Base-by-base conservation (phyloP, 2,329 filamentous ascomycete genomes). In the Rhinocladiella mackenziei region DNA sequence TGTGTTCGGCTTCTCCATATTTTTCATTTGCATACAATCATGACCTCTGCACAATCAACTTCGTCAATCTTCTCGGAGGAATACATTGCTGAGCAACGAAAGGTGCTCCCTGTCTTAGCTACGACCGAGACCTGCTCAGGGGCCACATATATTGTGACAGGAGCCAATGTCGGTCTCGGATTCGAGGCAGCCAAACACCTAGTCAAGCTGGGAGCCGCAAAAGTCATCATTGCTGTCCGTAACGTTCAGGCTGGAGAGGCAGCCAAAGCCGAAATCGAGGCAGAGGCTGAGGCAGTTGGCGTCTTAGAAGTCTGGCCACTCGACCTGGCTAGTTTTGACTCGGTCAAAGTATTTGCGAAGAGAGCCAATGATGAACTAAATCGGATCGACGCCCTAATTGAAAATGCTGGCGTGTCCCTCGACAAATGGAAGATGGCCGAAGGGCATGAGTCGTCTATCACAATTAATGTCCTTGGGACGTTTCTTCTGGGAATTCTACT, bases 371-470 rank as follows among this genome's bases (percentile, higher is more conserved):
- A 54, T 3, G 46, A 44, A 2, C 53, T 70, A 1, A 45, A 57
- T 0, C 52, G 61, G 1, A 48, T 71, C 0, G 67, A 71, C 43
- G 56, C 48, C 2, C 45, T 67, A 1, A 45, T 71, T 2, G 46
- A 60, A 22, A 71, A 74, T 47, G 71, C 70, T 0, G 69, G 69
- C 1, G 50, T 77, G 3, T 62, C 61, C 1, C 65, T 65, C 63
- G 18, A 25, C 13, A 14, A 40, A 22, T 26, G 35, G 36, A 25
- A 50, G 0, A 32, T 53, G 0, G 60, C 59, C 2, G 72, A 74
- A 39, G 68, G 62, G 0, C 62, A 73, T 20, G 76, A 80, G 59
- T 56, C 48, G 11, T 69, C 59, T 0, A 59, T 80, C 18, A 73
- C 70, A 15, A 45, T 56, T 18, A 59, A 59, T 20, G 54, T 45